These are phyloP conservation scores for Coemansia sp. DNA, from an alignment of 192 early-diverging fungal species.

Conservation along the genomic window DNA sequence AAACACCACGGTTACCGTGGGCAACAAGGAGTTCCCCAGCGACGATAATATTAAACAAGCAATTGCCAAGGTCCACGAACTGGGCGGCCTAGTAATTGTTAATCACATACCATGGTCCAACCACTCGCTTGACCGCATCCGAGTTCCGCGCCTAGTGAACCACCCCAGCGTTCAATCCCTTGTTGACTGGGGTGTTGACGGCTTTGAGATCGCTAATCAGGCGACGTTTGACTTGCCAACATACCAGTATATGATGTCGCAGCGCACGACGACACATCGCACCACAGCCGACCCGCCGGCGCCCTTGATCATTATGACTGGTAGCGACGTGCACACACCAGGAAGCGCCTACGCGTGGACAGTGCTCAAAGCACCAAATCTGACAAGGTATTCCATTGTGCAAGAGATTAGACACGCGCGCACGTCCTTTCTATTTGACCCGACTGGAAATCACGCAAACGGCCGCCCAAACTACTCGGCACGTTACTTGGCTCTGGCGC, in stretches of 20 bases:
- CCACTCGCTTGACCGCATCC: conserved; percentile 60
- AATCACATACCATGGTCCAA: conserved; percentile 84
- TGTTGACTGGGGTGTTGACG: conserved; percentile 70
- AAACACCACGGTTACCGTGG: conserved; percentile 57
- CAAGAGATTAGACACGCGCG: conserved; percentile 60
- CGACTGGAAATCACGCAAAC: conserved; percentile 61
- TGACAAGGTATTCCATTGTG: conserved; percentile 59
- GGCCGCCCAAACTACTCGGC: conserved; percentile 32
- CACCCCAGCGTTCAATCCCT: conserved; percentile 64
- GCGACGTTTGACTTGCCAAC: conserved; percentile 62
- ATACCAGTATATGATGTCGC: conserved; percentile 45
- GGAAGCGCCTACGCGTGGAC: conserved; percentile 67
- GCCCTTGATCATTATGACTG: conserved; percentile 62
- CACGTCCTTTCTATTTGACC: conserved; percentile 69
- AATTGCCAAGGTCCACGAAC: conserved; percentile 62
- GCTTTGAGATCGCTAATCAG: conserved; percentile 70
- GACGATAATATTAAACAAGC: conserved; percentile 63
- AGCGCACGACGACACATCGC: neutral
- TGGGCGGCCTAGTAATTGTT: conserved; percentile 73
- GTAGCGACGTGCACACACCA: conserved; percentile 71
- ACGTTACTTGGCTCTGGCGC: conserved; percentile 49
- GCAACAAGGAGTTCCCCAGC: conserved; percentile 58
- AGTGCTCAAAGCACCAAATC: conserved; percentile 53
- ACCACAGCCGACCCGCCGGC: conserved; percentile 16
- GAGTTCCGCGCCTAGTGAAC: conserved; percentile 60